Percentiles rank a stretch among this genome's conserved stretches.
These are phyloP conservation scores for Hanseniaspora vineae DNA, from an alignment of 805 yeast species.

Conservation along the genomic window DNA sequence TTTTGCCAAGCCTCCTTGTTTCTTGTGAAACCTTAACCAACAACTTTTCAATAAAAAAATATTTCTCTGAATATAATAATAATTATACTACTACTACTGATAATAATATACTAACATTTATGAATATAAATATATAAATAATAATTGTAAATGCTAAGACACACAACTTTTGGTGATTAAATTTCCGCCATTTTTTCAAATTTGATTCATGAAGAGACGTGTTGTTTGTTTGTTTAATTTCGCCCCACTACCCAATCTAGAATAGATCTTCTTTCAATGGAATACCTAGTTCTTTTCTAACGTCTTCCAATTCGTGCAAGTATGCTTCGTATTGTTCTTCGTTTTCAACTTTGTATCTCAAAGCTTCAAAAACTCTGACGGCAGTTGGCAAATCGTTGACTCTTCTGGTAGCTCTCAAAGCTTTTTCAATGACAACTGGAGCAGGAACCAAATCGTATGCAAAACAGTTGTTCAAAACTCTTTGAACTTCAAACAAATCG, in stretches of 20 bases:
- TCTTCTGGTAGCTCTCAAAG: constrained; percentile 95
- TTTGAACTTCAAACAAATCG: constrained; percentile 76
- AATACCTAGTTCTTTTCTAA: constrained; percentile 85
- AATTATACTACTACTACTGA: not conserved
- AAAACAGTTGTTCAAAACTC: constrained; percentile 95
- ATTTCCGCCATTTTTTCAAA: no score
- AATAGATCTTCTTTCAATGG: constrained; percentile 79
- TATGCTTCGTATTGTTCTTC: constrained; percentile 90
- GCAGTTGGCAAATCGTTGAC: constrained; percentile 98
- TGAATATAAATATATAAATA: not conserved
- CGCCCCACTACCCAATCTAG: not conserved
- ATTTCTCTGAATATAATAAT: not conserved
- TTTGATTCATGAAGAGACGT: no score
- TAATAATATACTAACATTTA: not conserved
- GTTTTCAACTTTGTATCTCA: constrained; percentile 92
- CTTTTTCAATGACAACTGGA: constrained; percentile 89
- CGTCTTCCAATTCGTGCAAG: constrained; percentile 83
- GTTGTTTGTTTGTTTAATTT: not conserved
- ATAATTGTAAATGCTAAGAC: not conserved
- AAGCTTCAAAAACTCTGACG: constrained; percentile 94
- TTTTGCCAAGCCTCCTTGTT: no score
- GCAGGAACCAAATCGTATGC: constrained; percentile 98
- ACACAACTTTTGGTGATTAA: no score
- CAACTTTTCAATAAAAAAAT: no score
- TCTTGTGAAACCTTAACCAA: no score